phyloP scores from a whole-genome alignment of 805 yeast species.

The Isabelozyma gotoi region DNA sequence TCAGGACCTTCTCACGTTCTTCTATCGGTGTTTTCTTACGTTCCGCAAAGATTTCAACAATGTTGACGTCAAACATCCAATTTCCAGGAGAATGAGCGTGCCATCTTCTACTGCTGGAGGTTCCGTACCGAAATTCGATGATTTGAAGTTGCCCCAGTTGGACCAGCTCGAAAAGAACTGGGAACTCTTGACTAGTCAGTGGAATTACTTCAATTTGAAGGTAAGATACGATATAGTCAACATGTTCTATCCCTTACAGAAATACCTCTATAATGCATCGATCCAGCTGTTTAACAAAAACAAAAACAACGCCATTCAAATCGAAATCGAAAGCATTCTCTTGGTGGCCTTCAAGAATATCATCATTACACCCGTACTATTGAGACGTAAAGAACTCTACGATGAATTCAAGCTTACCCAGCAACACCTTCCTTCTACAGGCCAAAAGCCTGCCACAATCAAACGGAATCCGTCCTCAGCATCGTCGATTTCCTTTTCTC shows the following conservation, averaged over 20 bases:
- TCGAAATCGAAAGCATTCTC: slow-evolving; percentile 27
- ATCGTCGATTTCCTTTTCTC: slow-evolving; percentile 1
- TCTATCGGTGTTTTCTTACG: slow-evolving; percentile 19
- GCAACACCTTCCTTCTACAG: too few species aligned
- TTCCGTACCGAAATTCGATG: background rate
- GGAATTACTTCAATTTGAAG: slow-evolving; percentile 28
- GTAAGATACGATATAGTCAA: slow-evolving; percentile 22
- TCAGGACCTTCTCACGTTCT: slow-evolving; percentile 25
- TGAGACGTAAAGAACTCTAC: slow-evolving; percentile 11
- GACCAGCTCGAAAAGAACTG: slow-evolving; percentile 14
- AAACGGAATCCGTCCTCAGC: background rate
- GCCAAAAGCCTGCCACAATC: background rate
- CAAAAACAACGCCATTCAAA: slow-evolving; percentile 5
- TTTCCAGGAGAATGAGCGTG: slow-evolving; percentile 1
- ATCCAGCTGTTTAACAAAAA: slow-evolving; percentile 4
- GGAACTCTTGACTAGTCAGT: slow-evolving; percentile 17
- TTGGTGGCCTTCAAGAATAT: slow-evolving; percentile 27
- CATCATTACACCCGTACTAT: slow-evolving; percentile 23
- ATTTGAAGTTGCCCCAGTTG: background rate
- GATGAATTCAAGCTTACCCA: background rate
- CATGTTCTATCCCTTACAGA: slow-evolving; percentile 26
- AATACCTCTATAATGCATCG: slow-evolving; percentile 13
- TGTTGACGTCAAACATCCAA: slow-evolving; percentile 1
- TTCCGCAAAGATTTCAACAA: slow-evolving; percentile 19
- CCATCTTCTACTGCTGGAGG: background rate